Percentiles rank a stretch among this genome's conserved stretches.
phyloP scores from a whole-genome alignment of 179 eudicot genomes.

The Amaranthus tricolor region DNA sequence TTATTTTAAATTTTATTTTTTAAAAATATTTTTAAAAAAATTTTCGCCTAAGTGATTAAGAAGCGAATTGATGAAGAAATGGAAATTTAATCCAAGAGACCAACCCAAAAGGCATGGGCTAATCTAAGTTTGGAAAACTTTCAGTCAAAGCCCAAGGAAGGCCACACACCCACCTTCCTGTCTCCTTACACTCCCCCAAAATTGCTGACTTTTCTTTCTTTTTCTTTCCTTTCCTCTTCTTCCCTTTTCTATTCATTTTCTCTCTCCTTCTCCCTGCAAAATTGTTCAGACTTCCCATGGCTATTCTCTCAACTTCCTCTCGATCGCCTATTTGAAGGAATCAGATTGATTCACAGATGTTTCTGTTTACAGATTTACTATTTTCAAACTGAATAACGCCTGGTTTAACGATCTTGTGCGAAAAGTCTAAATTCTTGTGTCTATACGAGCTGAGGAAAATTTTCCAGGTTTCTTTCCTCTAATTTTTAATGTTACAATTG shows the following conservation, averaged over 20 bases:
- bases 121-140: not conserved
- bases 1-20: too few relatives aligned
- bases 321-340: constrained; percentile 9
- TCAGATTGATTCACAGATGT: not conserved
- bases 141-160: not conserved
- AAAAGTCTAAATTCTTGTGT: not conserved
- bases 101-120: constrained; percentile 8
- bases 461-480: constrained; percentile 13
- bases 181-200: constrained; percentile 5
- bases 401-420: not conserved
- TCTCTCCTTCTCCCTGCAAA: constrained; percentile 1
- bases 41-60: too few relatives aligned
- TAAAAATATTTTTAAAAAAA: too few relatives aligned
- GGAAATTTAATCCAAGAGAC: too few relatives aligned
- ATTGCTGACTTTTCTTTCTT: constrained; percentile 16
- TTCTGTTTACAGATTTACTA: not conserved
- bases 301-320: not conserved
- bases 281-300: constrained; percentile 2
- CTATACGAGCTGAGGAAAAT: not conserved
- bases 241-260: constrained; percentile 9
- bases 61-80: too few relatives aligned
- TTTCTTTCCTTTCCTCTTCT: not conserved
- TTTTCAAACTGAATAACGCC: not conserved
- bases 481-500: constrained; percentile 1
- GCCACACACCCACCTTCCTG: not conserved